Evolutionary conservation across 768 basidiomycete genomes (phyloP), one percentile per base, ranked within the genome.

Genomic region (Fomitopsis serialis): DNA sequence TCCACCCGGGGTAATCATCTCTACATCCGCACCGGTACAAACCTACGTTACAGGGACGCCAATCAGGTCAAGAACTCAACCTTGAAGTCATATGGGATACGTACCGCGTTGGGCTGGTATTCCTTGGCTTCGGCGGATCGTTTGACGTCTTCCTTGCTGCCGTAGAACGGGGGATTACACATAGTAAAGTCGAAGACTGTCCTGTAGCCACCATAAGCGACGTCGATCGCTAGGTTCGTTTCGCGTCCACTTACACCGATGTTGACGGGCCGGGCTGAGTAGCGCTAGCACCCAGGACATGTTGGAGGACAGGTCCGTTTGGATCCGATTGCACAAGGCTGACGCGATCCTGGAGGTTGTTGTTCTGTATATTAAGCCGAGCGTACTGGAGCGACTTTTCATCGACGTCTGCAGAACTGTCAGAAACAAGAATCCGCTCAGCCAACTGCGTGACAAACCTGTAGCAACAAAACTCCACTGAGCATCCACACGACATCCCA

Each of bases 101-200:
- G 43, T 62, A 93, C 93, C 1, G 89, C 88, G 59, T 74, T 84
- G 0, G 96, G 88, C 6, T 70, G 72, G 13, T 74, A 66, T 45
- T 80, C 80, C 61, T 98, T 98, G 6, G 71, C 70, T 19, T 77
- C 76, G 0, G 82, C 79, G 1, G 82, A 84, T 2, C 68, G 63
- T 0, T 62, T 58, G 8, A 93, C 77, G 54, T 98, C 96, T 27
- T 84, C 80, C 0, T 66, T 63, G 53, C 84, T 89, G n/a, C 74
- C 65, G 63, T 97, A 98, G 68, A 99, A 99, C 0, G 96, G 96
- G 0, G 96, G 96, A 66, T 98, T 99, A 70, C 95, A 98, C 84
- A 98, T 92, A 0, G 85, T 82, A 58, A 96, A 92, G 53, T 87
- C 81, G 61, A 84, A 82, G 44, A 21, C 44, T 25, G 42, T 35